phyloP scores from a whole-genome alignment of 2,329 filamentous ascomycete species.

The Xylaria sp. region DNA sequence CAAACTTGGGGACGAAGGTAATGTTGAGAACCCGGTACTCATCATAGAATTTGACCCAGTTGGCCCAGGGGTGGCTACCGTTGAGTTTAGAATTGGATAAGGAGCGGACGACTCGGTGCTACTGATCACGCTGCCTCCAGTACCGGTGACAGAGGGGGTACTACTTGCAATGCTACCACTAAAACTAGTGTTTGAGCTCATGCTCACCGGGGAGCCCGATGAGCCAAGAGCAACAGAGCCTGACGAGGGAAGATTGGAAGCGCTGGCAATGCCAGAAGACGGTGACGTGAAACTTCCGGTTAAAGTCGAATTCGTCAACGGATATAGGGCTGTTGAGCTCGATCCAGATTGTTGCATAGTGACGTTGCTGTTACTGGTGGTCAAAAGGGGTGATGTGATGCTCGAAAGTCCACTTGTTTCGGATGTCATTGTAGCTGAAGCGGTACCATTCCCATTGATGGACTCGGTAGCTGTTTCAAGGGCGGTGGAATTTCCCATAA shows the following conservation, averaged over 20 bases:
- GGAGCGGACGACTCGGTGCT: slow-evolving; percentile 16
- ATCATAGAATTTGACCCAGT: slow-evolving; percentile 16
- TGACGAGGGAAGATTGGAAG: slow-evolving; percentile 14
- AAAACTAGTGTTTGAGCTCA: slow-evolving; percentile 7
- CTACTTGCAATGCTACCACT: slow-evolving; percentile 7
- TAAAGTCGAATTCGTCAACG: slow-evolving; percentile 23
- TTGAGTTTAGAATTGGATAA: slow-evolving; percentile 24
- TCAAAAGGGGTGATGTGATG: slow-evolving; percentile 10
- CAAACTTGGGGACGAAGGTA: slow-evolving; percentile 6
- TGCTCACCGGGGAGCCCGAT: not conserved
- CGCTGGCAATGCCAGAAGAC: slow-evolving; percentile 6
- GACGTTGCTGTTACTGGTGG: slow-evolving; percentile 7
- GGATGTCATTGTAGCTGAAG: not conserved
- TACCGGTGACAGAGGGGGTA: slow-evolving; percentile 5
- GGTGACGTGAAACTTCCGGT: slow-evolving; percentile 7
- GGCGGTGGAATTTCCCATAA: slow-evolving; percentile 14
- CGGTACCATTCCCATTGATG: slow-evolving; percentile 5
- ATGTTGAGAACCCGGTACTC: slow-evolving; percentile 22
- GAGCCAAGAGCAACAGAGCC: not conserved
- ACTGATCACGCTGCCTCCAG: slow-evolving; percentile 10
- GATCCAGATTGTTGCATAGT: slow-evolving; percentile 3
- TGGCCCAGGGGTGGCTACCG: not conserved
- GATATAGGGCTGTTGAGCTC: slow-evolving; percentile 21
- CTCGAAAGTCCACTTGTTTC: slow-evolving; percentile 12
- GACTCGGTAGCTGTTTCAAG: slow-evolving; percentile 4